phyloP scores from a whole-genome alignment of 202 grass and related monocot species.

The Hordeum pubiflorum region DNA sequence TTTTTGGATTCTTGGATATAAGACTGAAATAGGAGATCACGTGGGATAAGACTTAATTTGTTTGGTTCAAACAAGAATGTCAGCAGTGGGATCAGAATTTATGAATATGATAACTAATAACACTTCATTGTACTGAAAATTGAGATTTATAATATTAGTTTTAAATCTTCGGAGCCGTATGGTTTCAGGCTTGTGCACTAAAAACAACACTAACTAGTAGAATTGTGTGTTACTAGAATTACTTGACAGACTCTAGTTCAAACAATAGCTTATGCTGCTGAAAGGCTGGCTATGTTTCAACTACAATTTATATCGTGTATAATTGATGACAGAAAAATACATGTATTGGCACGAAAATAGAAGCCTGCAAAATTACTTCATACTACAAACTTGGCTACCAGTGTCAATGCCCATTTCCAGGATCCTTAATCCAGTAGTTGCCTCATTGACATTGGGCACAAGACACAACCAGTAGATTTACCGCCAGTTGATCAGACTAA shows the following conservation, averaged over 20 bases:
- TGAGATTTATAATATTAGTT: not conserved
- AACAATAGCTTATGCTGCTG: not conserved
- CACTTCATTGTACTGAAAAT: not conserved
- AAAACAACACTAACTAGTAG: slow-evolving; percentile 1
- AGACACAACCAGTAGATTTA: not conserved
- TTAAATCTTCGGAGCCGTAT: not conserved
- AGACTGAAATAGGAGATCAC: slow-evolving; percentile 6
- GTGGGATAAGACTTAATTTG: not conserved
- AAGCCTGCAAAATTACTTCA: not conserved
- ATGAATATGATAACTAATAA: not conserved
- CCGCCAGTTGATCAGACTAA: not conserved
- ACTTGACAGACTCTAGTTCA: not conserved
- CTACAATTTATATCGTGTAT: not conserved
- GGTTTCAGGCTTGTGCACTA: not conserved
- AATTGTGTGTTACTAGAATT: not conserved
- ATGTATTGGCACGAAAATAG: not conserved
- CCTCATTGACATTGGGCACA: not conserved
- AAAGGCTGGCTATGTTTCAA: not conserved
- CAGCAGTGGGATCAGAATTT: not conserved
- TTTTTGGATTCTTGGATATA: not conserved
- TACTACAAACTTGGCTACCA: not conserved
- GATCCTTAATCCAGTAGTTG: not conserved
- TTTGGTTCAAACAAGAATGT: slow-evolving; percentile 7
- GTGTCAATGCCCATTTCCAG: not conserved
- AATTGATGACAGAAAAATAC: slow-evolving; percentile 14